Percentiles rank a stretch among this genome's conserved stretches.
phyloP scores from a whole-genome alignment of 352 stramenopile genomes.

The Halophytophthora batemanensis region DNA sequence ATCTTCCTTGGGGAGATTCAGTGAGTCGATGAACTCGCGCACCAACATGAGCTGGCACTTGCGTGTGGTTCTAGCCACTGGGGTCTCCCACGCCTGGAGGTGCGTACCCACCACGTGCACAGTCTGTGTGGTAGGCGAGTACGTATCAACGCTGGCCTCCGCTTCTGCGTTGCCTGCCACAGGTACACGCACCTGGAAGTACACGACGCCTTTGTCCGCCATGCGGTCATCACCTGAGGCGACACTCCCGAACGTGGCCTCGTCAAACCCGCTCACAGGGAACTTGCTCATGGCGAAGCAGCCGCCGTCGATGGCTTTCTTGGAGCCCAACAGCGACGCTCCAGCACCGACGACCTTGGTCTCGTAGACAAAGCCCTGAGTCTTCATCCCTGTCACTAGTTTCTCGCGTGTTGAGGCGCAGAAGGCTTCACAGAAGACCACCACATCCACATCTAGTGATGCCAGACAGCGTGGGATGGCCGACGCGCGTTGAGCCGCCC shows the following conservation, averaged over 20 bases:
- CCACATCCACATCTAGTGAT: slow-evolving; percentile 41
- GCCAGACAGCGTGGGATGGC: slow-evolving; percentile 51
- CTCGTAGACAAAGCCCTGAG: slow-evolving; percentile 60
- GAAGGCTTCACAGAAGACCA: slow-evolving; percentile 78
- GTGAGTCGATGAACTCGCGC: slow-evolving; percentile 44
- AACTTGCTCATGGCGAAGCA: slow-evolving; percentile 73
- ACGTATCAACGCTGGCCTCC: too few relatives aligned
- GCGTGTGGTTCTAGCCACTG: slow-evolving; percentile 34
- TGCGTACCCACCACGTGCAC: slow-evolving; percentile 68
- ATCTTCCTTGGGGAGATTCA: slow-evolving; percentile 41
- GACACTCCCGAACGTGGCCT: slow-evolving; percentile 56
- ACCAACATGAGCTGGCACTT: slow-evolving; percentile 42
- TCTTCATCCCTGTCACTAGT: slow-evolving; percentile 63
- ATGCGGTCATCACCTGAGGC: slow-evolving; percentile 56
- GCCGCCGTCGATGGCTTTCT: slow-evolving; percentile 61
- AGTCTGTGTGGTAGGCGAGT: slow-evolving; percentile 24
- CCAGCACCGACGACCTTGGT: slow-evolving; percentile 55
- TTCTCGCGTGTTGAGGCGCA: slow-evolving; percentile 37
- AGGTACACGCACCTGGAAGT: slow-evolving; percentile 43
- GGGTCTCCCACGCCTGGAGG: slow-evolving; percentile 64
- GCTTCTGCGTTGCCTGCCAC: slow-evolving; percentile 3
- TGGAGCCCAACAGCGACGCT: slow-evolving; percentile 43
- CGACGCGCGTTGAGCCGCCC: slow-evolving; percentile 36
- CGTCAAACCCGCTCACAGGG: slow-evolving; percentile 48
- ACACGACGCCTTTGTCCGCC: slow-evolving; percentile 65